Evolutionary conservation across 176 grass and related monocot genomes (phyloP).

Genomic region (Triticum dicoccoides): DNA sequence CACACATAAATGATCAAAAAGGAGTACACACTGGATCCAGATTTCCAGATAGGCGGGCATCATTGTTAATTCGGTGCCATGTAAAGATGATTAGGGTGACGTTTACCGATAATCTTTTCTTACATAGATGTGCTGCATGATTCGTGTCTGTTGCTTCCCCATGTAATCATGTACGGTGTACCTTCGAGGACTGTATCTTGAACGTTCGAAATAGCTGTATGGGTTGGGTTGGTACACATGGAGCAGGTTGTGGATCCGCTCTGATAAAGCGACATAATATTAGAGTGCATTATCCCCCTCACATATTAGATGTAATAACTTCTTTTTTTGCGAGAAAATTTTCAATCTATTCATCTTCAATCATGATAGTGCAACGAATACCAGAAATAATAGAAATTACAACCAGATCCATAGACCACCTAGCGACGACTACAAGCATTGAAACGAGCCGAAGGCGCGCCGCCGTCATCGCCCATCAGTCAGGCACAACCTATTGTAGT

Average conservation of each 20-base stretch:
- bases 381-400: too few relatives aligned
- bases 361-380: too few relatives aligned
- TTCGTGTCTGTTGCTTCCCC: constrained; percentile 28
- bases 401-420: too few relatives aligned
- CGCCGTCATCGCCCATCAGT: too few relatives aligned
- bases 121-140: constrained; percentile 14
- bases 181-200: constrained; percentile 17
- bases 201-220: constrained; percentile 27
- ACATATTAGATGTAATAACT: too few relatives aligned
- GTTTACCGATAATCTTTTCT: constrained; percentile 44
- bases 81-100: constrained; percentile 42
- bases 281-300: too few relatives aligned
- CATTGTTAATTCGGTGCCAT: constrained; percentile 52
- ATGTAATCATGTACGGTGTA: constrained; percentile 35
- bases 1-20: constrained; percentile 39
- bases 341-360: too few relatives aligned
- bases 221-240: background rate
- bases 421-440: too few relatives aligned
- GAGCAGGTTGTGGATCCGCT: background rate
- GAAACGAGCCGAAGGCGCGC: too few relatives aligned
- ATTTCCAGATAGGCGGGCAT: constrained; percentile 56
- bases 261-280: background rate
- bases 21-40: constrained; percentile 37
- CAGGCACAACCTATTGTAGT: too few relatives aligned
- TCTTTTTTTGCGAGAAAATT: too few relatives aligned